Evolutionary conservation across 2,329 filamentous ascomycete genomes (phyloP).

Genomic region (Claviceps arundinis): DNA sequence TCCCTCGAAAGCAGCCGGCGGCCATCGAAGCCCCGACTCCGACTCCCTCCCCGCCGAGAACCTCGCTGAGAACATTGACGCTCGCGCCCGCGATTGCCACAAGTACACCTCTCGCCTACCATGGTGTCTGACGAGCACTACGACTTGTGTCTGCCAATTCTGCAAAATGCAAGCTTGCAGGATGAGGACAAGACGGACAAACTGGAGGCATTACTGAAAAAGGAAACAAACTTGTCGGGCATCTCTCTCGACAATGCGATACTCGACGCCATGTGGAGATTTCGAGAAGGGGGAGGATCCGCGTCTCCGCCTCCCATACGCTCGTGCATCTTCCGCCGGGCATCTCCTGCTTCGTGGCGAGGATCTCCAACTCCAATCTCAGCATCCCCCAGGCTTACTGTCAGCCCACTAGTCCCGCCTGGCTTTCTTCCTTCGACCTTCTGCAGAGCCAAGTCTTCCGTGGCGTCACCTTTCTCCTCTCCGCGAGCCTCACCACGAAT

Average conservation of each 20-base stretch:
- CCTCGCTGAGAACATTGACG: neutral
- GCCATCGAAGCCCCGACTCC: neutral
- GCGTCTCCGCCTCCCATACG: slow-evolving; percentile 75
- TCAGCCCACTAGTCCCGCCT: slow-evolving; percentile 72
- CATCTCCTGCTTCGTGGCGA: slow-evolving; percentile 92
- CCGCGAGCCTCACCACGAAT: slow-evolving; percentile 86
- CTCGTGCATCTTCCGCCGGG: slow-evolving; percentile 77
- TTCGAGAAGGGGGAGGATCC: slow-evolving; percentile 51
- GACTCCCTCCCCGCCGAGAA: neutral
- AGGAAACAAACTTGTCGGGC: slow-evolving; percentile 63
- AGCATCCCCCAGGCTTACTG: slow-evolving; percentile 68
- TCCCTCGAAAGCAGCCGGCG: neutral
- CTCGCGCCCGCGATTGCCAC: neutral
- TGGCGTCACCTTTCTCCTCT: slow-evolving; percentile 83
- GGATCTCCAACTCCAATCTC: slow-evolving; percentile 65
- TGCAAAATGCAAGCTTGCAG: slow-evolving; percentile 69
- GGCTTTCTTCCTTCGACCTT: slow-evolving; percentile 73
- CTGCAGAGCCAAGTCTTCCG: slow-evolving; percentile 58
- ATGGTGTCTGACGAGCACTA: slow-evolving; percentile 94
- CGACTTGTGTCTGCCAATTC: slow-evolving; percentile 77
- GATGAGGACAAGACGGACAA: slow-evolving; percentile 94
- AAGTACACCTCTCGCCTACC: slow-evolving; percentile 13
- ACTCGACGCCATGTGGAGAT: slow-evolving; percentile 81
- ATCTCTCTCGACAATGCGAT: slow-evolving; percentile 77
- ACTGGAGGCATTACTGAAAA: slow-evolving; percentile 73